A percentile compares a stretch with the other conserved stretches of the same genome.
These are phyloP conservation scores for Cyclostephanos tholiformis DNA, from an alignment of 108 stramenopile genomes.

Conservation along the genomic window DNA sequence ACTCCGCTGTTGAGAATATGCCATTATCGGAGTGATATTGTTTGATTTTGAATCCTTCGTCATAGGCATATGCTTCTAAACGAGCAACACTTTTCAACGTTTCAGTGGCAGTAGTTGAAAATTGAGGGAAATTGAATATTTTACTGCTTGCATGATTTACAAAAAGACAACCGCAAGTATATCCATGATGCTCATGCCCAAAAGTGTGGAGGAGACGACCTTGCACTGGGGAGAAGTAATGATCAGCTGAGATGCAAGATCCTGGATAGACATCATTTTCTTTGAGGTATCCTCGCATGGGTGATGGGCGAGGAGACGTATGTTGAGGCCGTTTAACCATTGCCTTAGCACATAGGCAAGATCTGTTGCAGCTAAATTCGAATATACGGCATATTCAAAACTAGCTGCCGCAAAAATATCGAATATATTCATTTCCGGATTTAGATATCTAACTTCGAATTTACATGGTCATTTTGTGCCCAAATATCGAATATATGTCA, in stretches of 20 bases:
- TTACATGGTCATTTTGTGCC: too few species aligned
- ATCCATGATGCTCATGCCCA: neutral
- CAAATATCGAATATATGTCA: too few species aligned
- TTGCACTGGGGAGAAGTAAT: slow-evolving; percentile 34
- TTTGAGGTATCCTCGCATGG: too few species aligned
- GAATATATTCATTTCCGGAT: too few species aligned
- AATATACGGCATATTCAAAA: too few species aligned
- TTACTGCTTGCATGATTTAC: slow-evolving; percentile 1
- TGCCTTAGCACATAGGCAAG: too few species aligned
- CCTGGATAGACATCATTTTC: slow-evolving; percentile 26
- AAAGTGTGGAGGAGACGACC: slow-evolving; percentile 28
- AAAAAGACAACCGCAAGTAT: neutral
- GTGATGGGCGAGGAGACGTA: too few species aligned
- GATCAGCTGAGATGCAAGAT: slow-evolving; percentile 44
- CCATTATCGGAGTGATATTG: slow-evolving; percentile 27
- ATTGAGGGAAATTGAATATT: neutral
- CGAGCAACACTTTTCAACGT: slow-evolving; percentile 35
- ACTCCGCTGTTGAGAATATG: slow-evolving; percentile 1
- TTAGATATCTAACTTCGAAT: too few species aligned
- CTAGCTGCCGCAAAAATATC: too few species aligned
- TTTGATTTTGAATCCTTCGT: slow-evolving; percentile 11
- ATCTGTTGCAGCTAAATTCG: too few species aligned
- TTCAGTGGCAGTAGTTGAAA: slow-evolving; percentile 27
- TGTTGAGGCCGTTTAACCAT: too few species aligned
- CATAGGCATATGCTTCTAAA: slow-evolving; percentile 8